Percentiles rank a stretch among this genome's conserved stretches.
Conservation (phyloP, 2,329 filamentous ascomycete genomes). For the Ophiocordyceps camponoti-rufipedis region DNA sequence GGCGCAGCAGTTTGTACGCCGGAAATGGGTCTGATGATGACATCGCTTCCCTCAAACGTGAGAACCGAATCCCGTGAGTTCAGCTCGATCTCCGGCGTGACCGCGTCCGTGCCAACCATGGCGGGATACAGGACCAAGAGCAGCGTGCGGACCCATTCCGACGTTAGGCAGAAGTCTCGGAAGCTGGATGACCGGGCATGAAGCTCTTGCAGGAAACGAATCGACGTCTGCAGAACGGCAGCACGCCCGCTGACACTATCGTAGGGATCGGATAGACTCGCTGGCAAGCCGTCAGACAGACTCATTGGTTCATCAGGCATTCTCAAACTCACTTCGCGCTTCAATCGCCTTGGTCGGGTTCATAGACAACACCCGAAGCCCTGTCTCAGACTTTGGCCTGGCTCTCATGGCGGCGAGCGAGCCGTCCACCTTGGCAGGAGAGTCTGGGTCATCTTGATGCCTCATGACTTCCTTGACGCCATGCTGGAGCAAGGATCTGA, state of each 20-base stretch:
- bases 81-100: constrained; percentile 73
- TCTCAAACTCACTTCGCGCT: constrained; percentile 24
- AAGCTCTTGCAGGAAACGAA: constrained; percentile 62
- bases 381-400: constrained; percentile 3
- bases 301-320: too few relatives aligned
- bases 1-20: constrained; percentile 40
- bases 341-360: constrained; percentile 43
- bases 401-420: neutral
- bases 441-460: constrained; percentile 40
- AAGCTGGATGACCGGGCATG: constrained; percentile 63
- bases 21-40: constrained; percentile 59
- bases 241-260: constrained; percentile 34
- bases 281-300: constrained; percentile 1
- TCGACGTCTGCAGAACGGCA: constrained; percentile 53
- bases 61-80: constrained; percentile 64
- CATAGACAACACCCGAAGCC: constrained; percentile 41
- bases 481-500: constrained; percentile 74
- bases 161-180: constrained; percentile 62
- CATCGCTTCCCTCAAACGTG: constrained; percentile 71
- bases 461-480: constrained; percentile 56
- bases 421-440: constrained; percentile 18
- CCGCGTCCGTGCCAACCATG: constrained; percentile 68
- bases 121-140: constrained; percentile 71
- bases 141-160: constrained; percentile 66
- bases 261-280: constrained; percentile 16